Percentiles rank a stretch among this genome's conserved stretches.
Evolutionary conservation across 2,329 filamentous ascomycete genomes (phyloP).

Genomic region (Trichoderma koningii): DNA sequence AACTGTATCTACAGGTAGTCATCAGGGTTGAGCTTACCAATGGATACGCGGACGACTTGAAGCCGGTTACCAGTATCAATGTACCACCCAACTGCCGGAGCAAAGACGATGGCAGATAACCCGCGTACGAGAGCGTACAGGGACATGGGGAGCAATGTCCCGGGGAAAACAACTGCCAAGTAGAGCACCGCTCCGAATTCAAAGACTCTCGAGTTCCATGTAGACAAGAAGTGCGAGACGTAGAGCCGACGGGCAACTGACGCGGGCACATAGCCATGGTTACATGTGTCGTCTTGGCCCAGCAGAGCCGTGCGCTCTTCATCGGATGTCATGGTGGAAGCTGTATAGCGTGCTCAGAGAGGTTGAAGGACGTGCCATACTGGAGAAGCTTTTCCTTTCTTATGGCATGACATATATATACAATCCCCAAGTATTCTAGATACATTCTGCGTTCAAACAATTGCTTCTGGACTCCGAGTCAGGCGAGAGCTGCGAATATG

Average conservation of each 20-base stretch:
- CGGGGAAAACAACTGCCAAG: conserved; percentile 56
- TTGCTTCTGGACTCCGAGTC: too few species aligned
- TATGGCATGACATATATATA: too few species aligned
- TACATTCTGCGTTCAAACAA: too few species aligned
- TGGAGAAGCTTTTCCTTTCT: too few species aligned
- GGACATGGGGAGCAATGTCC: conserved; percentile 66
- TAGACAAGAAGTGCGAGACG: conserved; percentile 61
- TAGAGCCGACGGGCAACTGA: conserved; percentile 47
- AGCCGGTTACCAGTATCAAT: conserved; percentile 61
- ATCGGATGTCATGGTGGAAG: not conserved
- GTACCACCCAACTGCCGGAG: conserved; percentile 58
- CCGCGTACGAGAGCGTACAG: conserved; percentile 68
- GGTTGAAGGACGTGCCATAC: too few species aligned
- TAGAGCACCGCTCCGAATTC: conserved; percentile 65
- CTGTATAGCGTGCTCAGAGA: too few species aligned
- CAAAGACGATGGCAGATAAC: conserved; percentile 58
- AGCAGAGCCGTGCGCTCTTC: conserved; percentile 1
- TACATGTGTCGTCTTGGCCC: not conserved
- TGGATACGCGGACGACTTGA: conserved; percentile 53
- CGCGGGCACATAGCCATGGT: not conserved
- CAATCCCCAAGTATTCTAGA: too few species aligned
- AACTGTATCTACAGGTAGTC: not conserved
- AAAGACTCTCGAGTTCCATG: conserved; percentile 66
- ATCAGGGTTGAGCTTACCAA: conserved; percentile 35
- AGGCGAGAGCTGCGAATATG: too few species aligned